Conservation (phyloP, 768 basidiomycete genomes). For the Termitomyces heimii region DNA sequence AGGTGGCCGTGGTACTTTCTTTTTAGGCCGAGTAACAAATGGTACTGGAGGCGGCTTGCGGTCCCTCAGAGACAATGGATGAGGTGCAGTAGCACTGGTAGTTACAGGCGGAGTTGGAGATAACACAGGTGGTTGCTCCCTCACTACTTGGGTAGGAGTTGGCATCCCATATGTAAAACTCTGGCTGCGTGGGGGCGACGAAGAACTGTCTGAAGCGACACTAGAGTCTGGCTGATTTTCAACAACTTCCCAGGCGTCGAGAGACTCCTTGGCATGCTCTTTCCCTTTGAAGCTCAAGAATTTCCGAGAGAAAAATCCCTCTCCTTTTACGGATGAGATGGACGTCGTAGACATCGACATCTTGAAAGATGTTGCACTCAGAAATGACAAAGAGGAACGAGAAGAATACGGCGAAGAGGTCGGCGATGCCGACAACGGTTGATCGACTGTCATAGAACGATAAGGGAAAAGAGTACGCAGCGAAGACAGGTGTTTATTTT, state of each 20-base stretch:
- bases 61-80: slow-evolving; percentile 19
- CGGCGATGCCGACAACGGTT: slow-evolving; percentile 34
- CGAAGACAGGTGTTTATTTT: slow-evolving; percentile 37
- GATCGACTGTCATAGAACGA: slow-evolving; percentile 27
- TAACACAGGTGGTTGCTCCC: neutral
- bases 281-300: slow-evolving; percentile 36
- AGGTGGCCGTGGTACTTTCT: slow-evolving; percentile 14
- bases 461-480: slow-evolving; percentile 41
- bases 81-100: slow-evolving; percentile 6
- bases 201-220: slow-evolving; percentile 18
- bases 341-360: slow-evolving; percentile 28
- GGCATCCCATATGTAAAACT: slow-evolving; percentile 22
- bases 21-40: slow-evolving; percentile 18
- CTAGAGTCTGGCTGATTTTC: slow-evolving; percentile 18
- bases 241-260: slow-evolving; percentile 45
- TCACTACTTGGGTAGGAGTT: slow-evolving; percentile 1
- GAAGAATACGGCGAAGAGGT: slow-evolving; percentile 34
- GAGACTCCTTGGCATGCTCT: slow-evolving; percentile 28
- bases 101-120: slow-evolving; percentile 6
- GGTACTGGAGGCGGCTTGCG: slow-evolving; percentile 21
- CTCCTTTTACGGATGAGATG: slow-evolving; percentile 26
- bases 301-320: slow-evolving; percentile 26
- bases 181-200: slow-evolving; percentile 22
- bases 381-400: slow-evolving; percentile 28
- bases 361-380: slow-evolving; percentile 41